These are phyloP conservation scores for Quercus rubra DNA, from an alignment of 306 rosid species.

Conservation along the genomic window DNA sequence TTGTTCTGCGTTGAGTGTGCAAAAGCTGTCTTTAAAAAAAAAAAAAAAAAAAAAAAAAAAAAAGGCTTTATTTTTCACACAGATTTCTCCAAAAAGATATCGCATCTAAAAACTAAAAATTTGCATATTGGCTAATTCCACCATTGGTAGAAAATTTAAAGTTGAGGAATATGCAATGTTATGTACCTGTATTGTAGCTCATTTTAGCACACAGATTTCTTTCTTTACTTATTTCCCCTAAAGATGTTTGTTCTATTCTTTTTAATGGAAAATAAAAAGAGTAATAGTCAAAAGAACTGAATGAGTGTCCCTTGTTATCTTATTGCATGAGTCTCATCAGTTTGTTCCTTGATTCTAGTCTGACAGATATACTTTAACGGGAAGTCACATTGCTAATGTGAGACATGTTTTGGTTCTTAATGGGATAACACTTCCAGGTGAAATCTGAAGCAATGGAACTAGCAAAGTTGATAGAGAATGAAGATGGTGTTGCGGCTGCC, in stretches of 20 bases:
- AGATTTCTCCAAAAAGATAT: not conserved
- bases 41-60: no score
- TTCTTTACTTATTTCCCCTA: not conserved
- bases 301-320: not conserved
- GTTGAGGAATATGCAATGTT: not conserved
- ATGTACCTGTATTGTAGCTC: not conserved
- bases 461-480: conserved; percentile 75
- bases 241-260: not conserved
- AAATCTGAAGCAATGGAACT: conserved; percentile 65
- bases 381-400: not conserved
- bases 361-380: not conserved
- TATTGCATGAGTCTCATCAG: not conserved
- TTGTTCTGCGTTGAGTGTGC: not conserved
- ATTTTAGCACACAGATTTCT: not conserved
- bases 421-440: conserved; percentile 42
- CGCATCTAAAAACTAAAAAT: not conserved
- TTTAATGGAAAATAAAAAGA: not conserved
- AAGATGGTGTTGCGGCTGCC: conserved; percentile 93
- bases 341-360: not conserved
- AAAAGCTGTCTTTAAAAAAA: not conserved
- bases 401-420: conserved; percentile 3
- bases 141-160: not conserved
- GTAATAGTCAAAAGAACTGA: not conserved
- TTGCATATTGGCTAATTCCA: not conserved
- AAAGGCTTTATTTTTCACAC: not conserved